Evolutionary conservation across 2,329 filamentous ascomycete genomes (phyloP).

Genomic region (Tolypocladium guangdongense): DNA sequence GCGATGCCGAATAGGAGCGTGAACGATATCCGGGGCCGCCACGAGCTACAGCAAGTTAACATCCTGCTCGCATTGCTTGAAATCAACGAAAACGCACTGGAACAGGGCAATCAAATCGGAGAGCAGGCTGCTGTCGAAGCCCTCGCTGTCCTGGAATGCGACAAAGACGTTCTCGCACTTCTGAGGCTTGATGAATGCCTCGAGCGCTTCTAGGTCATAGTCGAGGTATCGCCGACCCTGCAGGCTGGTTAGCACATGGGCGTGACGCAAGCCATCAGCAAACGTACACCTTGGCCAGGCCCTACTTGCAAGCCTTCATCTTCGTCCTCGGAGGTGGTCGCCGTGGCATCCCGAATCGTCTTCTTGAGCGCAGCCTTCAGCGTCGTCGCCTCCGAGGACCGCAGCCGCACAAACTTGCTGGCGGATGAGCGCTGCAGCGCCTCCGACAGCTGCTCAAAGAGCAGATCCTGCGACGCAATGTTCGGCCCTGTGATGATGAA

Average conservation of each 20-base stretch:
- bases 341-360: constrained; percentile 57
- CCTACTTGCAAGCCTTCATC: constrained; percentile 42
- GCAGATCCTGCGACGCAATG: constrained; percentile 60
- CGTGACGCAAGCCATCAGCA: background rate
- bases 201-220: constrained; percentile 66
- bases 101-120: constrained; percentile 61
- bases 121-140: constrained; percentile 63
- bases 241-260: background rate
- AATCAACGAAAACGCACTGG: constrained; percentile 33
- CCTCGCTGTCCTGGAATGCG: constrained; percentile 72
- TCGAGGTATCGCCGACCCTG: constrained; percentile 58
- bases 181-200: constrained; percentile 45
- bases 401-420: constrained; percentile 53
- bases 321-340: constrained; percentile 32
- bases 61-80: background rate
- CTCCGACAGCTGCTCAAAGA: constrained; percentile 61
- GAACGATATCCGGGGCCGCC: constrained; percentile 68
- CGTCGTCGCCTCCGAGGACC: constrained; percentile 61
- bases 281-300: constrained; percentile 35
- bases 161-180: constrained; percentile 52
- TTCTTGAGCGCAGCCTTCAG: constrained; percentile 63
- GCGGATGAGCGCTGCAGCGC: constrained; percentile 33
- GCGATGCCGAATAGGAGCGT: constrained; percentile 69
- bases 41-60: constrained; percentile 35
- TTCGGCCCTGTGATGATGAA: constrained; percentile 72